Evolutionary conservation across 202 grass and related monocot genomes (phyloP), one percentile per base, ranked within the genome.

Genomic region (Panicum virgatum): DNA sequence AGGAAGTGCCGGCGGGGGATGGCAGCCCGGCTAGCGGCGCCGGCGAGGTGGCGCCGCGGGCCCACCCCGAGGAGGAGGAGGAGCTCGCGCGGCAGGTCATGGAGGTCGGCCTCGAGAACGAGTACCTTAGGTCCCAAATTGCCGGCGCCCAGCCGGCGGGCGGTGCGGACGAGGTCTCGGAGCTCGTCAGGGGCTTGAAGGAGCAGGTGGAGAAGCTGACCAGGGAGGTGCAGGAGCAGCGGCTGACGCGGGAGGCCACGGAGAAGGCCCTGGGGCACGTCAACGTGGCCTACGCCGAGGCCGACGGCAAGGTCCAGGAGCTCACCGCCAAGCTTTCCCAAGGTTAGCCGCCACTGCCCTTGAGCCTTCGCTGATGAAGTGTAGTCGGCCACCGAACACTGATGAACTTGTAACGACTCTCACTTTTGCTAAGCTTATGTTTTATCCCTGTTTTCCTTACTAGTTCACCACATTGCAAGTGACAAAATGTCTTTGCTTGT

Each of bases 241-340:
- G 77, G 64, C 89, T 88, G 82, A 96, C 89, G 23, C 93, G 93
- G 76, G 90, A 90, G 77, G 97, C 93, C 9, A 82, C 85, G 14
- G 89, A 99, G 38, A 80, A 72, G 58, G 97, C 93, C 20, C 77
- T 99, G n/a, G 97, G 89, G 76, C 93, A 96, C 66, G 93, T 99
- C 54, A 90, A 94, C 76, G 75, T 87, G 58, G 70, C 89, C 37
- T 91, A 94, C 44, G 85, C 87, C 5, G 89, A 99, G 62, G 97
- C 93, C 26, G 97, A 96, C 39, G 85, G 86, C 76, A 99, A 99
- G 85, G 87, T 88, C 56, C 91, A 96, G 81, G 83, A 84, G 71
- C 87, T 96, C 71, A 79, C 93, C 19, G 60, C 82, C 73, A 99
- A 99, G 89, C 91, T 96, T 51, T 59, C 54, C 27, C 81, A 94